Evolutionary conservation across 2,329 filamentous ascomycete genomes (phyloP).

Genomic region (Penicillium sp.): DNA sequence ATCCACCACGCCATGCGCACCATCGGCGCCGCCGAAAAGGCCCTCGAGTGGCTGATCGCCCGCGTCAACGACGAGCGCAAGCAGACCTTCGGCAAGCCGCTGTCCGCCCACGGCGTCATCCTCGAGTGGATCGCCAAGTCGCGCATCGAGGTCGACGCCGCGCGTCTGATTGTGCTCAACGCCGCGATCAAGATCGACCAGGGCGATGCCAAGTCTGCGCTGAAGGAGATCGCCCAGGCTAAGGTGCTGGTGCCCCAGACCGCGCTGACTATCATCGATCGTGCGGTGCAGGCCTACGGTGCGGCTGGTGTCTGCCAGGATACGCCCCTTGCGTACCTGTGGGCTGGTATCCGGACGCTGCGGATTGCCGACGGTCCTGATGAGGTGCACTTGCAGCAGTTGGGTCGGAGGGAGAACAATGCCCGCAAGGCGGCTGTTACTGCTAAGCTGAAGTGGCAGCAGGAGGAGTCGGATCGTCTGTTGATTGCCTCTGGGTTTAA

Average conservation of each 20-base stretch:
- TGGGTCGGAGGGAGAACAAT: constrained; percentile 59
- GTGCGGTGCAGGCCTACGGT: constrained; percentile 89
- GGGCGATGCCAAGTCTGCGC: constrained; percentile 80
- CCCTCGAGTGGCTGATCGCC: constrained; percentile 91
- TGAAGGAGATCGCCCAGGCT: constrained; percentile 92
- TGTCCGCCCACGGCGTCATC: constrained; percentile 89
- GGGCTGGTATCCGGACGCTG: constrained; percentile 77
- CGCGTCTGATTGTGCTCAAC: constrained; percentile 87
- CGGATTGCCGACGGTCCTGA: constrained; percentile 91
- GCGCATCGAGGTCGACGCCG: constrained; percentile 89
- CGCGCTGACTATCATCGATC: constrained; percentile 85
- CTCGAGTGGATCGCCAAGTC: constrained; percentile 93
- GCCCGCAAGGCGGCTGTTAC: constrained; percentile 47
- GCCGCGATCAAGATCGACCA: constrained; percentile 94
- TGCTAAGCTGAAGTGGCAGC: constrained; percentile 49
- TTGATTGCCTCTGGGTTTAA: constrained; percentile 41
- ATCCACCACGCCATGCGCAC: constrained; percentile 98
- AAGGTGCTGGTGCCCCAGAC: constrained; percentile 88
- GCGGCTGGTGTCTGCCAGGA: constrained; percentile 92
- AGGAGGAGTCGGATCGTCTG: constrained; percentile 40
- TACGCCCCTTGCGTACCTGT: constrained; percentile 84
- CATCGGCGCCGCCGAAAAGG: constrained; percentile 87
- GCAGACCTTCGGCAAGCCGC: constrained; percentile 84
- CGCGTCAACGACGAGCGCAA: constrained; percentile 90
- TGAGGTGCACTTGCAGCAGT: constrained; percentile 77